phyloP scores from a whole-genome alignment of 306 rosid species.

The Castanea mollissima region DNA sequence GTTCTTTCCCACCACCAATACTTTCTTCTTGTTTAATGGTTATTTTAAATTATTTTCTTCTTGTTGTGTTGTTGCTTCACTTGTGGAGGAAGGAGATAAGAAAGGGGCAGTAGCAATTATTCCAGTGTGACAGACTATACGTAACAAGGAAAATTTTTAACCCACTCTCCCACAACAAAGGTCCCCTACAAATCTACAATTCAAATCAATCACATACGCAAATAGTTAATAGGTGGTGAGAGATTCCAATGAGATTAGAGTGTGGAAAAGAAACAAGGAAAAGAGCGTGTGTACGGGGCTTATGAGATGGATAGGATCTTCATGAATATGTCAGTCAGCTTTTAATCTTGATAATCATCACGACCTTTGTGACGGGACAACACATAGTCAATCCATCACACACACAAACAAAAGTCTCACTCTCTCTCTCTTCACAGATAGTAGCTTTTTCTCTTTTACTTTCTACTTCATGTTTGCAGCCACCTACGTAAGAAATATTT shows the following conservation, averaged over 20 bases:
- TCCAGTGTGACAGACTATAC: conserved; percentile 34
- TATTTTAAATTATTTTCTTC: conserved; percentile 1
- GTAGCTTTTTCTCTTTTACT: not conserved
- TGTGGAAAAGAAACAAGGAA: not conserved
- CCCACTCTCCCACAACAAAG: conserved; percentile 12
- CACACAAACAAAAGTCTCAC: not conserved
- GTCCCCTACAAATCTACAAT: not conserved
- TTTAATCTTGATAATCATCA: conserved; percentile 25
- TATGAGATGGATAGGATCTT: conserved; percentile 6
- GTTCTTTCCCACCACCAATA: conserved; percentile 29
- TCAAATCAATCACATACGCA: not conserved
- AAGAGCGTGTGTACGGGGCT: not conserved
- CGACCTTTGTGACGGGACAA: conserved; percentile 52
- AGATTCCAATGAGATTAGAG: not conserved
- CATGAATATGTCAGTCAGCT: not conserved
- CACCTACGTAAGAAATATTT: conserved; percentile 47
- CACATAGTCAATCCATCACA: conserved; percentile 39
- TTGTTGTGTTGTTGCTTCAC: conserved; percentile 23
- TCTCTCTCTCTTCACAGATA: not conserved
- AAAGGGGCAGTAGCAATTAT: conserved; percentile 25
- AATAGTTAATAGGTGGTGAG: no score
- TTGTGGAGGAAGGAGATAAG: not conserved
- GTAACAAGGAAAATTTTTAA: not conserved
- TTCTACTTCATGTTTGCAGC: conserved; percentile 6
- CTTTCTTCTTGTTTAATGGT: not conserved